Percentiles rank a stretch among this genome's conserved stretches.
Conservation (phyloP, 2,329 filamentous ascomycete genomes). For the Fusarium duplospermum region DNA sequence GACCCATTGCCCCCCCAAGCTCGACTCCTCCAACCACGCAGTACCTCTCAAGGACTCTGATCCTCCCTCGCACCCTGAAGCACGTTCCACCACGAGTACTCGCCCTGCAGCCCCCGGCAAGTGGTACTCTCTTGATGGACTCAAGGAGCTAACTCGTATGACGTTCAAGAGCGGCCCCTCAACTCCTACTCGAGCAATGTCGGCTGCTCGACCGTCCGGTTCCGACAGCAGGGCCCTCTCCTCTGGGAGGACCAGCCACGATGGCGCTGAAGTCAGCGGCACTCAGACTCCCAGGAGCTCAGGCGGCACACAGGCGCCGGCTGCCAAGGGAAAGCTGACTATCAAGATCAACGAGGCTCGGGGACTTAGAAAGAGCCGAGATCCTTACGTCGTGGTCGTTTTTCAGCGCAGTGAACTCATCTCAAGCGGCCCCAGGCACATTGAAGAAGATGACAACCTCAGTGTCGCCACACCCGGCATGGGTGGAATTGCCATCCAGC, state of each 20-base stretch:
- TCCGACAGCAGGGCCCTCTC: constrained; percentile 58
- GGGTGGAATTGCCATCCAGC: constrained; percentile 71
- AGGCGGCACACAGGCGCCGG: constrained; percentile 71
- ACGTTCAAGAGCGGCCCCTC: constrained; percentile 90
- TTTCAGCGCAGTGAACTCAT: constrained; percentile 98
- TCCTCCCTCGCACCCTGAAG: constrained; percentile 46
- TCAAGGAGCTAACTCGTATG: constrained; percentile 89
- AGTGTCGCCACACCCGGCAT: constrained; percentile 57
- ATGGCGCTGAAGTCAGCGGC: constrained; percentile 60
- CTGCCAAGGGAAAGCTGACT: constrained; percentile 86
- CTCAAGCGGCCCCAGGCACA: constrained; percentile 80
- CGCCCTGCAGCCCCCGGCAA: constrained; percentile 56
- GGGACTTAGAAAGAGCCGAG: constrained; percentile 81
- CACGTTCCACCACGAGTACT: constrained; percentile 62
- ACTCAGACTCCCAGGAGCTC: constrained; percentile 63
- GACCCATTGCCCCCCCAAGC: constrained; percentile 38
- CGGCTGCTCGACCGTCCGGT: constrained; percentile 67
- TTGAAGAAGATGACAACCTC: constrained; percentile 69
- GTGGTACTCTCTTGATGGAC: constrained; percentile 74
- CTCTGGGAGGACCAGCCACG: constrained; percentile 52
- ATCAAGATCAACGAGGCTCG: constrained; percentile 90
- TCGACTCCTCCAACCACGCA: constrained; percentile 34
- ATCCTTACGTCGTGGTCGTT: constrained; percentile 95
- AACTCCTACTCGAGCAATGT: constrained; percentile 89
- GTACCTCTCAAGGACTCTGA: constrained; percentile 33